Percentiles rank a stretch among this genome's conserved stretches.
Evolutionary conservation across 305 asterid species (phyloP).

Genomic region (Ilex paraguariensis): DNA sequence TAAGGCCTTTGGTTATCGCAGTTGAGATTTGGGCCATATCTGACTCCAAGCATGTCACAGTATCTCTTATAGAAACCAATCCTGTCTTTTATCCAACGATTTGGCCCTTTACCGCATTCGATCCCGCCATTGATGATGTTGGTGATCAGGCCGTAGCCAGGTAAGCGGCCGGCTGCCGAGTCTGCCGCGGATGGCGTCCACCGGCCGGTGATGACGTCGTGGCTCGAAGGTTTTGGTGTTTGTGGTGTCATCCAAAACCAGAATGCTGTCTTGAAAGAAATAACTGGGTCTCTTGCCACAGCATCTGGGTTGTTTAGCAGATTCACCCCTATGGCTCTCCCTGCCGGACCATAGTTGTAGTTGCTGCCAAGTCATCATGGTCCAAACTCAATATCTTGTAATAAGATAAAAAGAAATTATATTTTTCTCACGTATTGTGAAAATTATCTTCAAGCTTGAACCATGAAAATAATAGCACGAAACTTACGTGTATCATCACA

Average conservation of each 20-base stretch:
- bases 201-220: constrained; percentile 8
- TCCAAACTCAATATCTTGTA: neutral
- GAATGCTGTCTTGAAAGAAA: constrained; percentile 19
- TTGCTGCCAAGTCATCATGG: constrained; percentile 4
- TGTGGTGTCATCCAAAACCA: constrained; percentile 23
- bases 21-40: constrained; percentile 11
- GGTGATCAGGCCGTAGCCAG: constrained; percentile 17
- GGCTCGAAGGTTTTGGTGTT: neutral
- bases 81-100: too few relatives aligned
- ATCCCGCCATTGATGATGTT: constrained; percentile 18
- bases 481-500: too few relatives aligned
- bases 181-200: constrained; percentile 18
- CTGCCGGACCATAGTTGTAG: constrained; percentile 20
- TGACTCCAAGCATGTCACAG: constrained; percentile 9
- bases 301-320: constrained; percentile 16
- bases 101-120: constrained; percentile 9
- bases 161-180: constrained; percentile 8
- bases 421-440: neutral
- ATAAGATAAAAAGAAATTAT: neutral
- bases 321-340: constrained; percentile 11
- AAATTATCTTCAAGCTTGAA: too few relatives aligned
- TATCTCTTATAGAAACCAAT: constrained; percentile 18
- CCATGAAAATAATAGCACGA: too few relatives aligned
- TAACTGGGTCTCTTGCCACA: constrained; percentile 7
- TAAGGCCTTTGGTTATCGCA: constrained; percentile 13